These are phyloP conservation scores for Leucocoprinus birnbaumii DNA, from an alignment of 768 basidiomycete genomes.

Conservation along the genomic window DNA sequence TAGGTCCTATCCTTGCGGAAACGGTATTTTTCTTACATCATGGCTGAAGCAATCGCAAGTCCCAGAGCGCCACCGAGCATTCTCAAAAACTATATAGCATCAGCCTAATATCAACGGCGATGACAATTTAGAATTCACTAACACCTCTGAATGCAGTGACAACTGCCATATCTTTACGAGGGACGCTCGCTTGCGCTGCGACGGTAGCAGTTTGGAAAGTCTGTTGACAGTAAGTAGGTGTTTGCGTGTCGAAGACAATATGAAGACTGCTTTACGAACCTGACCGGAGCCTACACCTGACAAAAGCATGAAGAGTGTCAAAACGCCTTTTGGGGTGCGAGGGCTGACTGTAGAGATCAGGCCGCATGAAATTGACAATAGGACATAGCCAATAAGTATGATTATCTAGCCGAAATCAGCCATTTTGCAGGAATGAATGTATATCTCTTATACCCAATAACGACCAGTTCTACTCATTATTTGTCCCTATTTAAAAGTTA, in stretches of 20 bases:
- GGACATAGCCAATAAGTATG: constrained; percentile 60
- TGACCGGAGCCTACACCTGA: constrained; percentile 61
- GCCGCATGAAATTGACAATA: constrained; percentile 74
- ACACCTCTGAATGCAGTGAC: constrained; percentile 69
- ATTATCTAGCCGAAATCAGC: constrained; percentile 35
- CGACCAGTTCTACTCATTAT: constrained; percentile 61
- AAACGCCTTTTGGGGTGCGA: constrained; percentile 40
- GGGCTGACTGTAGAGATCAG: constrained; percentile 59
- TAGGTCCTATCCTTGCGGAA: too few species aligned
- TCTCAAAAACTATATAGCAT: constrained; percentile 66
- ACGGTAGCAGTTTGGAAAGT: constrained; percentile 65
- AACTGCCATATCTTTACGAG: constrained; percentile 71
- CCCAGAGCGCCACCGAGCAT: constrained; percentile 68
- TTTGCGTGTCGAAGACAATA: background rate
- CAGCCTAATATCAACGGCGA: too few species aligned
- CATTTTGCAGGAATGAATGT: too few species aligned
- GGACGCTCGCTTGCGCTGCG: constrained; percentile 70
- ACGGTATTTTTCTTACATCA: constrained; percentile 51
- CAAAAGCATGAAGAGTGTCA: constrained; percentile 61
- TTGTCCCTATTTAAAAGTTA: constrained; percentile 40
- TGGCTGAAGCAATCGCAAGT: constrained; percentile 57
- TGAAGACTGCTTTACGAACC: constrained; percentile 17
- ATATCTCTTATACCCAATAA: constrained; percentile 40
- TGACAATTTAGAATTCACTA: background rate
- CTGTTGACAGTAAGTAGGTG: constrained; percentile 21